Evolutionary conservation across 306 rosid species (phyloP).

Genomic region (Canavalia gladiata): DNA sequence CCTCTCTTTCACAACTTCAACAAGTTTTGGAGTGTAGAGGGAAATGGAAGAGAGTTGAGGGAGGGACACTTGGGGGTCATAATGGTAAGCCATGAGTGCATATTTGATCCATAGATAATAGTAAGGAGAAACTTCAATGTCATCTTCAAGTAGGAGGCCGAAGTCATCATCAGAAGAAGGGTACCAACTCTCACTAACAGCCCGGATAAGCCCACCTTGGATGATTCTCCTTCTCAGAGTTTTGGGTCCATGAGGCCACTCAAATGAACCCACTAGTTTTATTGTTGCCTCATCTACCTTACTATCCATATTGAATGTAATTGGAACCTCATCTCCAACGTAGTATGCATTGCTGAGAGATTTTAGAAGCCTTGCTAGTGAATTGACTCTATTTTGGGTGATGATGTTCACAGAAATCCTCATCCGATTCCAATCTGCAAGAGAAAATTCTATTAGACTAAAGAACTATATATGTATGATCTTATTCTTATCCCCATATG

Average conservation of each 20-base stretch:
- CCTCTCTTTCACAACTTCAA: constrained; percentile 95
- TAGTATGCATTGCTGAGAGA: constrained; percentile 87
- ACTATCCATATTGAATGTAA: constrained; percentile 94
- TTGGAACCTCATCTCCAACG: constrained; percentile 83
- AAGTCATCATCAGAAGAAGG: constrained; percentile 88
- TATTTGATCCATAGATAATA: constrained; percentile 96
- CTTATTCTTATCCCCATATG: too few relatives aligned
- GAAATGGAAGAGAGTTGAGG: constrained; percentile 91
- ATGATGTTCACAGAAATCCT: constrained; percentile 79
- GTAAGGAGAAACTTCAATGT: constrained; percentile 94
- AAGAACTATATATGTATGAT: background rate
- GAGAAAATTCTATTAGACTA: constrained; percentile 6
- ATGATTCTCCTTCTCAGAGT: constrained; percentile 87
- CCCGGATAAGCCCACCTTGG: constrained; percentile 97
- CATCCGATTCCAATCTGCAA: constrained; percentile 91
- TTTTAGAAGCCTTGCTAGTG: constrained; percentile 84
- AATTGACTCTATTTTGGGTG: constrained; percentile 81
- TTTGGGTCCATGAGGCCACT: constrained; percentile 97
- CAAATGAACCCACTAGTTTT: constrained; percentile 67
- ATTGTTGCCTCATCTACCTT: constrained; percentile 87
- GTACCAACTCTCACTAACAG: constrained; percentile 98
- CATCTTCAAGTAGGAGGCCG: constrained; percentile 92
- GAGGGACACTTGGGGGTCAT: constrained; percentile 87
- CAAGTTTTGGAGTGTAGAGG: constrained; percentile 89
- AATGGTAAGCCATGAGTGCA: constrained; percentile 86